A percentile compares a stretch with the other conserved stretches of the same genome.
Conservation (phyloP, 208 protist species). For the Polymyxa betae region DNA sequence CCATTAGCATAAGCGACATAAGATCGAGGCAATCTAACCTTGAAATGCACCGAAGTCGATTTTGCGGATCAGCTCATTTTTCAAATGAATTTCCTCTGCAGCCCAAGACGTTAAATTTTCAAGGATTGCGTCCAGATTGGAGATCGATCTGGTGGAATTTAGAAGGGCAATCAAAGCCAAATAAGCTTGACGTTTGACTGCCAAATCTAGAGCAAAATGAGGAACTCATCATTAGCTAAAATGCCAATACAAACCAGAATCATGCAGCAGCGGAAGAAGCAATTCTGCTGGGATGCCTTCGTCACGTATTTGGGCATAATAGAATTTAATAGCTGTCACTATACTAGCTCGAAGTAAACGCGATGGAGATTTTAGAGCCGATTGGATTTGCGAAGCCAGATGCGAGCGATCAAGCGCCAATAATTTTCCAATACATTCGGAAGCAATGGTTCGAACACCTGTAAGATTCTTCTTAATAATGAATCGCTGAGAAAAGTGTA, state of each 20-base stretch:
- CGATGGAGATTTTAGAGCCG: not conserved
- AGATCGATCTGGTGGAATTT: not conserved
- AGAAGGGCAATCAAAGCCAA: not conserved
- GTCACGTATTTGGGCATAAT: not conserved
- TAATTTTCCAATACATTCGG: slow-evolving; percentile 39
- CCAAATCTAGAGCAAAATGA: not conserved
- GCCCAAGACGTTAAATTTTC: not conserved
- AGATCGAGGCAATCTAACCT: not conserved
- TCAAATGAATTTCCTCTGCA: not conserved
- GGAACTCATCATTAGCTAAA: not conserved
- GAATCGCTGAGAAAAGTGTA: not conserved
- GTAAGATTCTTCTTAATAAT: not conserved
- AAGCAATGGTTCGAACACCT: not conserved
- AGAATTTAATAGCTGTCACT: slow-evolving; percentile 25
- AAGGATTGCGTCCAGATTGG: not conserved
- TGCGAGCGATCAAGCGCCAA: not conserved
- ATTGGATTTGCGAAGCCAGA: not conserved
- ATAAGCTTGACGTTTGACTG: not conserved
- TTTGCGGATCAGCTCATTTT: not conserved
- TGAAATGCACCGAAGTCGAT: slow-evolving; percentile 36
- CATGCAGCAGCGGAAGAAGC: not conserved
- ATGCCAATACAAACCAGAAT: not conserved
- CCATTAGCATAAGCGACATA: not conserved
- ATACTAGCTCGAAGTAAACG: not conserved
- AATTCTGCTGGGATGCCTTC: not conserved